Conservation (phyloP, 2,329 filamentous ascomycete genomes). For the Didymella exigua region DNA sequence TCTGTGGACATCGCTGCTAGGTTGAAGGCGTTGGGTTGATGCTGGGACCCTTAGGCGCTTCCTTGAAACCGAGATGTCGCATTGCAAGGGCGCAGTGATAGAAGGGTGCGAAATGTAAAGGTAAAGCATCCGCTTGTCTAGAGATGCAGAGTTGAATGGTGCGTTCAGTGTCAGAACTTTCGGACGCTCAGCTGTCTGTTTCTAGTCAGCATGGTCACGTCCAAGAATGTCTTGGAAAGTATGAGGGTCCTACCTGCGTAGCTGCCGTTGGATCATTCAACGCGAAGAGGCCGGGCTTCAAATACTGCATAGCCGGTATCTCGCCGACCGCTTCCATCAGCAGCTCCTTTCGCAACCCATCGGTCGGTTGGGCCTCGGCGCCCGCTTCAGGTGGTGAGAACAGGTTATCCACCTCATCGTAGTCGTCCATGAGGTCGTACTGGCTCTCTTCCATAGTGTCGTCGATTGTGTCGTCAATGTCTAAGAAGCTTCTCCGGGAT, state of each 20-base stretch:
- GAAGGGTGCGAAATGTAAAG: slow-evolving; percentile 47
- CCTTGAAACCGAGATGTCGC: slow-evolving; percentile 45
- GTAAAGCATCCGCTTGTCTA: slow-evolving; percentile 46
- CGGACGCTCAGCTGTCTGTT: slow-evolving; percentile 7
- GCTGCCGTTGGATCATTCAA: slow-evolving; percentile 24
- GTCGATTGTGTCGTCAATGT: slow-evolving; percentile 47
- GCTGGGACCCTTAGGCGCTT: slow-evolving; percentile 41
- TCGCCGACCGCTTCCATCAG: slow-evolving; percentile 46
- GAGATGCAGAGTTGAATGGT: slow-evolving; percentile 45
- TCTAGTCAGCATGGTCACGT: slow-evolving; percentile 13
- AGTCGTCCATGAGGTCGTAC: slow-evolving; percentile 48
- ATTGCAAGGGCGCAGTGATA: slow-evolving; percentile 41
- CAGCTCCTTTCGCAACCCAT: slow-evolving; percentile 48
- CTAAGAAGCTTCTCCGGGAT: slow-evolving; percentile 47
- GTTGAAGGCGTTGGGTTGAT: slow-evolving; percentile 34
- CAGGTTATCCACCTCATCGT: slow-evolving; percentile 48
- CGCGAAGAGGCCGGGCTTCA: slow-evolving; percentile 36
- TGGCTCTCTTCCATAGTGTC: slow-evolving; percentile 48
- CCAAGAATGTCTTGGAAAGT: background rate
- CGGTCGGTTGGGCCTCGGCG: slow-evolving; percentile 39
- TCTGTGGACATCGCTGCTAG: slow-evolving; percentile 29
- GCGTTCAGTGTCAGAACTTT: slow-evolving; percentile 41
- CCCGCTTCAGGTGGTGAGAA: slow-evolving; percentile 41
- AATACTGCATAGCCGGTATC: slow-evolving; percentile 37
- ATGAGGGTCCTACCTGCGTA: slow-evolving; percentile 22